Percentiles rank a stretch among this genome's conserved stretches.
Conservation (phyloP, 805 yeast genomes). For the Dipodascopsis uninucleata region DNA sequence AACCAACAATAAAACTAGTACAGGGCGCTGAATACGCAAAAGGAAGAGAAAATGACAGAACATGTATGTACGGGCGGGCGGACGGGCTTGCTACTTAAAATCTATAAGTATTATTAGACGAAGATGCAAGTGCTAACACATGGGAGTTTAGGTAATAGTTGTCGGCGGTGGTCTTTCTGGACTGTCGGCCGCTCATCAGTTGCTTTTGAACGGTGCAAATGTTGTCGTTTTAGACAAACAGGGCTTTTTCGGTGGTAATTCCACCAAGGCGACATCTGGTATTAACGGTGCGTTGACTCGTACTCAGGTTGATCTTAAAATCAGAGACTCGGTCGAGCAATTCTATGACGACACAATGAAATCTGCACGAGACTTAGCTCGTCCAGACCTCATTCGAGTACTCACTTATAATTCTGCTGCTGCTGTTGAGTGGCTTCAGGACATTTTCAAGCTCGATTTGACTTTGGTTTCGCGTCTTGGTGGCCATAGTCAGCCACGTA, state of each 20-base stretch:
- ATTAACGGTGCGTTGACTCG: slow-evolving; percentile 69
- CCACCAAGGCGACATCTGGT: slow-evolving; percentile 65
- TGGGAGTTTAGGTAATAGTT: slow-evolving; percentile 41
- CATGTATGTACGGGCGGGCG: no score
- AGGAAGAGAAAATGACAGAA: no score
- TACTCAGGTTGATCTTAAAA: slow-evolving; percentile 50
- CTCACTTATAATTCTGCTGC: slow-evolving; percentile 58
- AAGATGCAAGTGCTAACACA: no score
- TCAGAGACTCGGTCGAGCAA: slow-evolving; percentile 54
- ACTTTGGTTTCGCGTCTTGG: slow-evolving; percentile 72
- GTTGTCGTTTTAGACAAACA: slow-evolving; percentile 56
- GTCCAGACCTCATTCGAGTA: slow-evolving; percentile 54
- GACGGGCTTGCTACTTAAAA: no score
- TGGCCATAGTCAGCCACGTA: slow-evolving; percentile 76
- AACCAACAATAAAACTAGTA: no score
- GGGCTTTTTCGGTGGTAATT: slow-evolving; percentile 56
- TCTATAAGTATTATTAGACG: no score
- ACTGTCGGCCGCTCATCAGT: slow-evolving; percentile 57
- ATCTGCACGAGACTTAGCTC: slow-evolving; percentile 62
- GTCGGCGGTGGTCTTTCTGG: slow-evolving; percentile 70
- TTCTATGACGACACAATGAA: slow-evolving; percentile 65
- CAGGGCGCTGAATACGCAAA: no score
- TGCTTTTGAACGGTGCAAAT: slow-evolving; percentile 51
- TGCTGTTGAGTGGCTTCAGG: slow-evolving; percentile 72
- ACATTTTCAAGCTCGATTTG: slow-evolving; percentile 57